Conservation (phyloP, 164 flowering plant species). For the Sedum album region DNA sequence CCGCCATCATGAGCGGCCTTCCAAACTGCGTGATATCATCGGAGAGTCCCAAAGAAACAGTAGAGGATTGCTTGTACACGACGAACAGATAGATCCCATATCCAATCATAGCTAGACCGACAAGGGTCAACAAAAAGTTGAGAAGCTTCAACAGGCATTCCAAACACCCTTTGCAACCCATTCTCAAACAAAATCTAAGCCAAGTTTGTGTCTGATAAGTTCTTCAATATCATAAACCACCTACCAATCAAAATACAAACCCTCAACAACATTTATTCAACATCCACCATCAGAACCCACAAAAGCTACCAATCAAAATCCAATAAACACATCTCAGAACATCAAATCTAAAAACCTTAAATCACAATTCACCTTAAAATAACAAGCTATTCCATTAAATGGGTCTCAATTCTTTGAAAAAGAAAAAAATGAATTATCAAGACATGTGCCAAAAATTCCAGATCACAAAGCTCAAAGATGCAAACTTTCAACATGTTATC, state of each 20-base stretch:
- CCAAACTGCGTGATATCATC: slow-evolving; percentile 45
- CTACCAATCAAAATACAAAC: background rate
- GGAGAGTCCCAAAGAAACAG: slow-evolving; percentile 2
- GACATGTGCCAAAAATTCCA: too few species aligned
- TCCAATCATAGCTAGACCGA: slow-evolving; percentile 88
- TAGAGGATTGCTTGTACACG: slow-evolving; percentile 31
- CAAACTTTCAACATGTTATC: too few species aligned
- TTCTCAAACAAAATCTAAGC: slow-evolving; percentile 12
- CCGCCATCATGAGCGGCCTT: slow-evolving; percentile 70
- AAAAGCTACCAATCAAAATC: too few species aligned
- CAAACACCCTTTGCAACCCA: slow-evolving; percentile 78
- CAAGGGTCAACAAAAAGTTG: slow-evolving; percentile 66
- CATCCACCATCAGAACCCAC: too few species aligned
- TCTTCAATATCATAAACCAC: background rate
- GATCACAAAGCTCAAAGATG: too few species aligned
- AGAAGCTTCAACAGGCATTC: slow-evolving; percentile 81
- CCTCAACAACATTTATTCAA: background rate
- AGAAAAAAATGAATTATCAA: too few species aligned
- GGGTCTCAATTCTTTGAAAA: too few species aligned
- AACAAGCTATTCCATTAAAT: too few species aligned
- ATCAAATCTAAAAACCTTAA: too few species aligned
- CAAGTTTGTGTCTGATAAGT: background rate
- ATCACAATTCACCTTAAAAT: too few species aligned
- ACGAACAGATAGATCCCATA: slow-evolving; percentile 88
- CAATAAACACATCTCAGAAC: background rate